Percentiles rank a stretch among this genome's conserved stretches.
Conservation (phyloP, 1,284 basidiomycete species). For the Schizophyllum amplum region DNA sequence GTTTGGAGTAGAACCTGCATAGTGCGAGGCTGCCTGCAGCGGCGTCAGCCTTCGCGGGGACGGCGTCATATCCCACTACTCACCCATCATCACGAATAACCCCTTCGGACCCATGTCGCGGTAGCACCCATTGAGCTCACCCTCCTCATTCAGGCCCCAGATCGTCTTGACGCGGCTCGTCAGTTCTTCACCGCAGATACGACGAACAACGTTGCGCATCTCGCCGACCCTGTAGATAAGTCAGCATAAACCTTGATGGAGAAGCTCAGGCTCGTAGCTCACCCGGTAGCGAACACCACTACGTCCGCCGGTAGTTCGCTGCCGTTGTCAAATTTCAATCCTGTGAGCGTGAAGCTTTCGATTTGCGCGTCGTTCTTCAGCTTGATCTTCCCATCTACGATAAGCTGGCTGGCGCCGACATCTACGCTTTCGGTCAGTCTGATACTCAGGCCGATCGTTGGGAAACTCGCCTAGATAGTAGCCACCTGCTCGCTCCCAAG, state of each 20-base stretch:
- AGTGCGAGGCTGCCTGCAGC: slow-evolving; percentile 11
- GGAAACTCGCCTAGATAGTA: slow-evolving; percentile 27
- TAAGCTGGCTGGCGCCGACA: slow-evolving; percentile 54
- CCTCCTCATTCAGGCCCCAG: slow-evolving; percentile 60
- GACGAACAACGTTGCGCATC: slow-evolving; percentile 27
- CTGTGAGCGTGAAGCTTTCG: slow-evolving; percentile 43
- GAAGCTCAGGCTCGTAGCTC: not conserved
- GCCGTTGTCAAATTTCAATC: slow-evolving; percentile 59
- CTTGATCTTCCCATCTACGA: slow-evolving; percentile 69
- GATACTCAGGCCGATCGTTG: slow-evolving; percentile 13
- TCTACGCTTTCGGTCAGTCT: slow-evolving; percentile 38
- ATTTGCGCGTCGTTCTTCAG: slow-evolving; percentile 58
- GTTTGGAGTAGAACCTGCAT: slow-evolving; percentile 13
- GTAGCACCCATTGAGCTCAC: slow-evolving; percentile 50
- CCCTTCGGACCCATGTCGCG: slow-evolving; percentile 43
- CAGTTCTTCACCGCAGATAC: slow-evolving; percentile 36
- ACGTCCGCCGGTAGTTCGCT: slow-evolving; percentile 58
- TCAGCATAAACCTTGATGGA: too few relatives aligned
- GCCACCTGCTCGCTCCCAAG: slow-evolving; percentile 28
- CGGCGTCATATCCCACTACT: not conserved
- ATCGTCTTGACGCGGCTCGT: slow-evolving; percentile 35
- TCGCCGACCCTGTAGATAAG: slow-evolving; percentile 26
- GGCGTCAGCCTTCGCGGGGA: not conserved
- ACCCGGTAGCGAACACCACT: slow-evolving; percentile 64
- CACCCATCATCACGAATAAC: slow-evolving; percentile 48